Evolutionary conservation across 176 grass and related monocot genomes (phyloP).

Genomic region (Eragrostis nindensis): DNA sequence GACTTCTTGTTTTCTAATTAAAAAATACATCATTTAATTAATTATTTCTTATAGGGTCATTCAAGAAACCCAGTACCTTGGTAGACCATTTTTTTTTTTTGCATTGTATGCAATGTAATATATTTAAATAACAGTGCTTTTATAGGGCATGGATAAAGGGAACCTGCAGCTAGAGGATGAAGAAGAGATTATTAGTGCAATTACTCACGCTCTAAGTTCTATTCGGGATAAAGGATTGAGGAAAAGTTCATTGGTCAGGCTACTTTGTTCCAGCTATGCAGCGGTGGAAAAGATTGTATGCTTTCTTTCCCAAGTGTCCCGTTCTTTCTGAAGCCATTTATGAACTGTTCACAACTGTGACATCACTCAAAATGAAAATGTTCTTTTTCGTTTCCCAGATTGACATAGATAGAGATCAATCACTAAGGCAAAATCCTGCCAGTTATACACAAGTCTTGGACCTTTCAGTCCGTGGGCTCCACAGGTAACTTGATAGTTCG

Average conservation of each 20-base stretch:
- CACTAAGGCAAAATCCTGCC: conserved; percentile 66
- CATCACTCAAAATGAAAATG: conserved; percentile 7
- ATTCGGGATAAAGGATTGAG: conserved; percentile 68
- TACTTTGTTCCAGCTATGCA: conserved; percentile 82
- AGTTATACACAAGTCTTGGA: conserved; percentile 65
- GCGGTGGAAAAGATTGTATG: conserved; percentile 88
- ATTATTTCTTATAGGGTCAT: neutral
- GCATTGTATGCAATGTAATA: conserved; percentile 40
- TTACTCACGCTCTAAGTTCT: conserved; percentile 74
- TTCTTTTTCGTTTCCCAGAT: conserved; percentile 48
- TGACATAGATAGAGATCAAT: conserved; percentile 70
- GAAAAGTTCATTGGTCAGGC: conserved; percentile 75
- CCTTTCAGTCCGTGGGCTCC: conserved; percentile 78
- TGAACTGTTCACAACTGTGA: neutral
- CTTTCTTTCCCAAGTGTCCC: conserved; percentile 11
- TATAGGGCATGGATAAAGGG: conserved; percentile 75
- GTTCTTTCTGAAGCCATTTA: conserved; percentile 28
- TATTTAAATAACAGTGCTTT: conserved; percentile 42
- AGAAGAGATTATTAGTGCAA: conserved; percentile 78
- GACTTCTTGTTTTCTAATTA: neutral
- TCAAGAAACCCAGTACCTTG: neutral
- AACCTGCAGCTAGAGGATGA: conserved; percentile 80
- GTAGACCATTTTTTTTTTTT: neutral
- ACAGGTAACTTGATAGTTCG: conserved; percentile 59
- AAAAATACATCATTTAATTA: neutral